Percentiles rank a stretch among this genome's conserved stretches.
These are phyloP conservation scores for Anacardium occidentale DNA, from an alignment of 345 rosid genomes.

Conservation along the genomic window DNA sequence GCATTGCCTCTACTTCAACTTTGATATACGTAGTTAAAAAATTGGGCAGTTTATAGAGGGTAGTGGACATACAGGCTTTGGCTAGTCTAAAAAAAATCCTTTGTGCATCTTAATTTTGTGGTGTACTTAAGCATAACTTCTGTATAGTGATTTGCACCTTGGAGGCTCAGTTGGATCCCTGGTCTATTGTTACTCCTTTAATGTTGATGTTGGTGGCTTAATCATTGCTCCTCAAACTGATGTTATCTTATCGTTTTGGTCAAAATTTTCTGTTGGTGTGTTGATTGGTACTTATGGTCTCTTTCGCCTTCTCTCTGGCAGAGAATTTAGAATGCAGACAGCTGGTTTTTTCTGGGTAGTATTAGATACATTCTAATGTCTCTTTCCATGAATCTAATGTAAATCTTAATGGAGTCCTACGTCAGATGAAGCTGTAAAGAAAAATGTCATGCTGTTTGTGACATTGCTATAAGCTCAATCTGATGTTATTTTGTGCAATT, in stretches of 20 bases:
- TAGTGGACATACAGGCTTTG: slow-evolving; percentile 23
- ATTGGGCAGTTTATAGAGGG: slow-evolving; percentile 20
- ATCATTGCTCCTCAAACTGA: slow-evolving; percentile 11
- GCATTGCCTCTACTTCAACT: slow-evolving; percentile 94
- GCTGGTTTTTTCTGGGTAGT: not conserved
- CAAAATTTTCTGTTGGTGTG: not conserved
- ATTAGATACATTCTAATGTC: not conserved
- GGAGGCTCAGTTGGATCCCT: slow-evolving; percentile 17
- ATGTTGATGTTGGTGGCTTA: slow-evolving; percentile 22
- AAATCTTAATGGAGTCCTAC: not conserved
- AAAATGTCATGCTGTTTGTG: not conserved
- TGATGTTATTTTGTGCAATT: not conserved
- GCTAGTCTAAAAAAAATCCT: slow-evolving; percentile 8
- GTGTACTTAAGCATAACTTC: slow-evolving; percentile 18
- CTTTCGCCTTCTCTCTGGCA: not conserved
- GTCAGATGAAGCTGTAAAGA: not conserved
- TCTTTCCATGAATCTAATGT: not conserved
- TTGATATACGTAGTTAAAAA: slow-evolving; percentile 26
- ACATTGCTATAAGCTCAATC: not conserved
- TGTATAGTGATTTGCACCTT: slow-evolving; percentile 32
- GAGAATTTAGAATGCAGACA: not conserved
- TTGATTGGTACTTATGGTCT: not conserved
- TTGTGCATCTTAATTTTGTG: slow-evolving; percentile 19
- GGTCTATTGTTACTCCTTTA: slow-evolving; percentile 18
- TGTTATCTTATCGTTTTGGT: slow-evolving; percentile 6